A percentile compares a stretch with the other conserved stretches of the same genome.
phyloP scores from a whole-genome alignment of 1,284 basidiomycete species.

The Austropuccinia psidii region DNA sequence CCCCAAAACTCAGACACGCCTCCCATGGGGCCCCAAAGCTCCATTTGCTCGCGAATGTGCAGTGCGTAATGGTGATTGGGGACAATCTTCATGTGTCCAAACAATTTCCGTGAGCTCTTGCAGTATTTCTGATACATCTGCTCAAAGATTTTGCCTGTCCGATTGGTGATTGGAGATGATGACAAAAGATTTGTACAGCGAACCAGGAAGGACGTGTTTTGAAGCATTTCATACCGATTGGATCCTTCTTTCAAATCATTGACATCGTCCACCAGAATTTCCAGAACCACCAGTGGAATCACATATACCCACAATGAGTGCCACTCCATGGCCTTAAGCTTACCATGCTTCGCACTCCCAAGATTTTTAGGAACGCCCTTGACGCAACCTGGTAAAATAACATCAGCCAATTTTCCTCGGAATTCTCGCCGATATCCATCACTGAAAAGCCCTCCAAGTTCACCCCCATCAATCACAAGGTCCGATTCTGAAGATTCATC shows the following conservation, averaged over 20 bases:
- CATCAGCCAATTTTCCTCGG: too few species aligned
- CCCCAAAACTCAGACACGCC: neutral
- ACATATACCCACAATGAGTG: neutral
- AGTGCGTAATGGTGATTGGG: slow-evolving; percentile 8
- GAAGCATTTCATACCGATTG: neutral
- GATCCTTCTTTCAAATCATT: neutral
- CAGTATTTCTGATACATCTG: neutral
- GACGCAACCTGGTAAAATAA: neutral
- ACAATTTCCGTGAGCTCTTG: neutral
- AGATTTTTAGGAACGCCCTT: too few species aligned
- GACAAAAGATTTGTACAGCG: neutral
- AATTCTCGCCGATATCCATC: too few species aligned
- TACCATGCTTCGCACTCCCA: too few species aligned
- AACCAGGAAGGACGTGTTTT: neutral
- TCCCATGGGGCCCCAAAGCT: neutral
- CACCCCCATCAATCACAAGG: too few species aligned
- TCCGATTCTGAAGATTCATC: too few species aligned
- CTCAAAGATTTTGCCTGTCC: neutral
- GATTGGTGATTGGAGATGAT: neutral
- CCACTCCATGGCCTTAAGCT: neutral
- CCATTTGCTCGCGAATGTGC: neutral
- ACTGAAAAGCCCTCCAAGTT: too few species aligned
- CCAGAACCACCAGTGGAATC: neutral
- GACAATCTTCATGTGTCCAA: neutral
- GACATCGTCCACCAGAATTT: neutral